Base-by-base conservation (phyloP, 148 eudicot genomes). In the Limonium bicolor region DNA sequence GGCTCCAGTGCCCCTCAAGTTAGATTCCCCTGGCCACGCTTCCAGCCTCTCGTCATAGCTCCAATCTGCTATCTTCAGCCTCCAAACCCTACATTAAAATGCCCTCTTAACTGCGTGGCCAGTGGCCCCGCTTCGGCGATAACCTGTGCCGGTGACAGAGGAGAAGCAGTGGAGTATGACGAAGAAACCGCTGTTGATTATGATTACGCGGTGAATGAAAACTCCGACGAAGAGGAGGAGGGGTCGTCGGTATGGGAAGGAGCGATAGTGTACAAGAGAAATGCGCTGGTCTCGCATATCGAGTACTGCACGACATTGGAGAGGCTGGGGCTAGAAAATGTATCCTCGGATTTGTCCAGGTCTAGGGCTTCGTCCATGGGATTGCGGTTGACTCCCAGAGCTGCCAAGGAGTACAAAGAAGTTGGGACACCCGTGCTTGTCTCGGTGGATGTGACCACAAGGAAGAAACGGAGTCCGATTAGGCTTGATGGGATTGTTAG, bases 231-330 rank as follows among this genome's bases (percentile, higher is more conserved):
- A 6, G 73, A 33, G 14, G 65, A 61, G 4, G 73, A 76, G 22
- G 66, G 60, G 42, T 77, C 60, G 11, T 59, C 71, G 7, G 93
- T 92, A 14, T 90, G 99, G 99, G 94, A 85, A 69, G 88, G 88
- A 24, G 88, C 93, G 10, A 51, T 90, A 56, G 58, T 84, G 27
- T 85, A 90, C 54, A 64, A 67, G 50, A 71, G 99, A 38, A 78
- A 72, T 54, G 36, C 95, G n/a, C 64, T 78, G 27, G 41, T 73
- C 33, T 47, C 73, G 32, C 88, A 85, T 64, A 12, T 76, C 12
- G 93, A 84, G 51, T 80, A 75, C 48, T 77, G 93, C 50, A 90
- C 99, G 16, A 85, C 99, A 20, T 66, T 90, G 29, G 99, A 90
- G 63, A 71, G 95, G 48, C 60, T 90, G 24, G 95, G 95, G 38